Evolutionary conservation across 1,284 basidiomycete species (phyloP), one percentile per base, ranked within the genome.

Genomic region (Fomes fomentarius): DNA sequence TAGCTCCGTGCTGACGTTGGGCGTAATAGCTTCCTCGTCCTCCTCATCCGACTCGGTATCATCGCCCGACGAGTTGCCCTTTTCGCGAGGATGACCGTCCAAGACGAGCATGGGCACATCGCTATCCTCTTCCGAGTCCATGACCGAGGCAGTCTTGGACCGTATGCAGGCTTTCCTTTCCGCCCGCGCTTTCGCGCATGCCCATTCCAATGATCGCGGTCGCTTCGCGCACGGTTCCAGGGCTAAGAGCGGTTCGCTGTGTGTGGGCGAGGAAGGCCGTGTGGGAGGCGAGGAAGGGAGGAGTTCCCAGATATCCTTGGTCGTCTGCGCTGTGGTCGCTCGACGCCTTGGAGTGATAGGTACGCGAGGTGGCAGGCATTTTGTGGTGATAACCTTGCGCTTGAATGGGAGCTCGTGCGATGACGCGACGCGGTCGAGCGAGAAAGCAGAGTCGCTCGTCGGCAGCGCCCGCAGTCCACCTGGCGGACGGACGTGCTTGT

Each of bases 121-220:
- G 4, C 14, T 56, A 60, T 71, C 66, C n/a, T 61, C 71, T 31
- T 61, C 66, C 51, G 50, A 56, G 46, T 47, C 41, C 50, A 58
- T 47, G 34, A 56, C 33, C 25, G 52, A 35, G 17, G 37, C 47
- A 2, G 38, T 24, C 25, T 35, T 25, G 26, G 47, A 31, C 26
- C 40, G 45, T 17, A 46, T 28, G 21, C 25, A 41, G 28, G 51
- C 40, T 41, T 52, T 52, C 21, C 61, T 52, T 14, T 47, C 61
- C 34, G 69, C 69, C 50, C 77, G 67, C 38, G 73, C 77, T 38
- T 72, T 75, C 33, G 78, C 74, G 56, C 77, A 79, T 4, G 77
- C 77, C 74, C 75, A 80, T 54, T 80, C 77, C 47, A 79, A 56
- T 10, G 78, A 76, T n/a, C 65, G 69, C 19, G 68, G 59, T 12